These are phyloP conservation scores for Diplodia corticola DNA, from an alignment of 2,329 filamentous ascomycete species.

Conservation along the genomic window DNA sequence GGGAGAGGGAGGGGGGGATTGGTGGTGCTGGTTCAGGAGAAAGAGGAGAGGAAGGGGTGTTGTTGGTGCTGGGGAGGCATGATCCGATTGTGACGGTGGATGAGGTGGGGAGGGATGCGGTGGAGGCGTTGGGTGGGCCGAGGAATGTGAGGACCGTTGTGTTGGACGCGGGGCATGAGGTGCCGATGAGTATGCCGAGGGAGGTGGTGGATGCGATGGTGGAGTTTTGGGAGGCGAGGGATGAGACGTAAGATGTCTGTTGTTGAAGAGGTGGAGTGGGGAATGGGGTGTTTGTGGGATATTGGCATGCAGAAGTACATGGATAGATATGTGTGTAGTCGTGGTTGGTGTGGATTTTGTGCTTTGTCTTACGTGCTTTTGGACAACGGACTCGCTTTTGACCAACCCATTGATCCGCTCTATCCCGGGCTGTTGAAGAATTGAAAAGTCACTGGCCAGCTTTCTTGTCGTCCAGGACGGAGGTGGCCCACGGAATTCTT, in stretches of 20 bases:
- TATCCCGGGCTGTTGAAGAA: too few relatives aligned
- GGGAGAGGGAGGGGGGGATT: conserved; percentile 40
- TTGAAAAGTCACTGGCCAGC: too few relatives aligned
- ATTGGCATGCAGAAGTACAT: too few relatives aligned
- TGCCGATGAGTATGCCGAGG: conserved; percentile 62
- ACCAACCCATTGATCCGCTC: too few relatives aligned
- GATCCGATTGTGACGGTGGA: conserved; percentile 68
- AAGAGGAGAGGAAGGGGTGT: conserved; percentile 47
- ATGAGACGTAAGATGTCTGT: background rate
- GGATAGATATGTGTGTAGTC: too few relatives aligned
- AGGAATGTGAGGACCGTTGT: conserved; percentile 59
- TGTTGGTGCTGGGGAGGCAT: conserved; percentile 64
- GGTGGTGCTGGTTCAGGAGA: conserved; percentile 59
- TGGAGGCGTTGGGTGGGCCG: conserved; percentile 53
- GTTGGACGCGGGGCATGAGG: conserved; percentile 67
- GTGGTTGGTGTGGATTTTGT: too few relatives aligned
- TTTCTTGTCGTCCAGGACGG: too few relatives aligned
- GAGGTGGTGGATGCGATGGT: conserved; percentile 59
- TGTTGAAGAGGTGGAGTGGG: too few relatives aligned
- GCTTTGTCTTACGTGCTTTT: too few relatives aligned
- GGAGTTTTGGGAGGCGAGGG: conserved; percentile 40
- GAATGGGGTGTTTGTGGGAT: too few relatives aligned
- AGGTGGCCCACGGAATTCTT: background rate
- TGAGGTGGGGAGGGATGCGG: conserved; percentile 64
- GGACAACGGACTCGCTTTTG: too few relatives aligned